Percentiles rank a stretch among this genome's conserved stretches.
Evolutionary conservation across 2,329 filamentous ascomycete species (phyloP).

Genomic region (Xylariaceae sp.): DNA sequence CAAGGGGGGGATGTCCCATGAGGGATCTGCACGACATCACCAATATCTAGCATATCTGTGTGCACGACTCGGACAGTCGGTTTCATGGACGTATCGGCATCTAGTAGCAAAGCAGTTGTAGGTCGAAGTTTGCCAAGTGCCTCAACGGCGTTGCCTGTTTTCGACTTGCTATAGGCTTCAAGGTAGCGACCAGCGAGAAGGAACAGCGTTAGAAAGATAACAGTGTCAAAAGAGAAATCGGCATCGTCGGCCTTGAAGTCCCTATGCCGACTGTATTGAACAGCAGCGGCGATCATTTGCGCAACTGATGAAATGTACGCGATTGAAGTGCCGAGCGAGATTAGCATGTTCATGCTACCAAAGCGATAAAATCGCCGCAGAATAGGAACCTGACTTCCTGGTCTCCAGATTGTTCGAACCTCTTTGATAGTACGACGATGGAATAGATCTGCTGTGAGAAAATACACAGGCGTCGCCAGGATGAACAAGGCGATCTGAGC

Average conservation of each 20-base stretch:
- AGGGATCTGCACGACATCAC: conserved; percentile 71
- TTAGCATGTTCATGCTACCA: conserved; percentile 93
- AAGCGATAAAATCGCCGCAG: conserved; percentile 83
- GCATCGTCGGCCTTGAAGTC: conserved; percentile 42
- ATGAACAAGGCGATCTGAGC: conserved; percentile 78
- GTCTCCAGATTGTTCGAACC: conserved; percentile 72
- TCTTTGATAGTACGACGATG: conserved; percentile 78
- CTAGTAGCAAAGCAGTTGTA: conserved; percentile 69
- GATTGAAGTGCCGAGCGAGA: conserved; percentile 83
- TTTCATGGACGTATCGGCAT: conserved; percentile 38
- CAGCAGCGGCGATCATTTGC: conserved; percentile 67
- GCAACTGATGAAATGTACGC: conserved; percentile 82
- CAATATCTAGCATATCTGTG: conserved; percentile 71
- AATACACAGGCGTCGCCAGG: conserved; percentile 81
- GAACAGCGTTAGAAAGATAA: conserved; percentile 88
- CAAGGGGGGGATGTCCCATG: conserved; percentile 82
- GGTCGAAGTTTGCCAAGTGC: conserved; percentile 76
- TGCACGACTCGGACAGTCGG: conserved; percentile 41
- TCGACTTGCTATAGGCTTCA: conserved; percentile 89
- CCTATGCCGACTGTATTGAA: conserved; percentile 26
- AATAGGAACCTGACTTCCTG: conserved; percentile 68
- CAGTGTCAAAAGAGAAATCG: conserved; percentile 83
- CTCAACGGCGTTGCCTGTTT: conserved; percentile 81
- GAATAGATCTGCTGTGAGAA: conserved; percentile 83
- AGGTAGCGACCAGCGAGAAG: conserved; percentile 71